Evolutionary conservation across 805 yeast species (phyloP).

Genomic region (Blastobotrys parvus): DNA sequence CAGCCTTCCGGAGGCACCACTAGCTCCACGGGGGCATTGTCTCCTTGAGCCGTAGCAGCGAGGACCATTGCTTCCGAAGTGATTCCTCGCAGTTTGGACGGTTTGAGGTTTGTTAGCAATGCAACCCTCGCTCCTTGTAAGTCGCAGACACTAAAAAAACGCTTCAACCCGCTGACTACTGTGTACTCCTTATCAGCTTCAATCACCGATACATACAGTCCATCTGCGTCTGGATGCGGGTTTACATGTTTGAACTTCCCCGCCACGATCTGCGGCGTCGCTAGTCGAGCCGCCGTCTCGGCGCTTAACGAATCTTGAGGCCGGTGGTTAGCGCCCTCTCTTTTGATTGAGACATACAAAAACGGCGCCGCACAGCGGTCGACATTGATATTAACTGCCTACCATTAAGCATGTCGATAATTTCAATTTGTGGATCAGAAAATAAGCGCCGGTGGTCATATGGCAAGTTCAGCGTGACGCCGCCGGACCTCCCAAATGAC

Average conservation of each 20-base stretch:
- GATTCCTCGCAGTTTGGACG: slow-evolving; percentile 55
- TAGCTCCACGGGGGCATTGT: slow-evolving; percentile 33
- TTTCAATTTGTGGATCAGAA: too few relatives aligned
- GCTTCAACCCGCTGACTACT: slow-evolving; percentile 44
- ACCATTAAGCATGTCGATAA: too few relatives aligned
- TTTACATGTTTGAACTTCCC: slow-evolving; percentile 41
- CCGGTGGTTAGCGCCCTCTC: too few relatives aligned
- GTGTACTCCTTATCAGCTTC: slow-evolving; percentile 11
- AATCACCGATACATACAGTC: slow-evolving; percentile 48
- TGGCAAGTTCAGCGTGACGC: too few relatives aligned
- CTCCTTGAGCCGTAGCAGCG: slow-evolving; percentile 38
- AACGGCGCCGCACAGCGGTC: too few relatives aligned
- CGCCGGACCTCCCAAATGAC: too few relatives aligned
- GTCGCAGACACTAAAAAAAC: slow-evolving; percentile 32
- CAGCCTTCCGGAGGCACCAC: slow-evolving; percentile 38
- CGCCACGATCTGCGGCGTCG: slow-evolving; percentile 30
- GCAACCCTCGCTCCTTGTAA: slow-evolving; percentile 39
- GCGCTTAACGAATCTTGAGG: too few relatives aligned
- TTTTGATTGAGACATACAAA: too few relatives aligned
- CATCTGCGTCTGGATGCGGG: slow-evolving; percentile 50
- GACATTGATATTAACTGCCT: too few relatives aligned
- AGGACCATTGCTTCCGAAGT: slow-evolving; percentile 57
- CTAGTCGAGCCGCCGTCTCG: too few relatives aligned
- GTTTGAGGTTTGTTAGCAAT: slow-evolving; percentile 49
- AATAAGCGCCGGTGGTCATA: too few relatives aligned